Conservation (phyloP, 2,329 filamentous ascomycete genomes). For the Aspergillus sp. region DNA sequence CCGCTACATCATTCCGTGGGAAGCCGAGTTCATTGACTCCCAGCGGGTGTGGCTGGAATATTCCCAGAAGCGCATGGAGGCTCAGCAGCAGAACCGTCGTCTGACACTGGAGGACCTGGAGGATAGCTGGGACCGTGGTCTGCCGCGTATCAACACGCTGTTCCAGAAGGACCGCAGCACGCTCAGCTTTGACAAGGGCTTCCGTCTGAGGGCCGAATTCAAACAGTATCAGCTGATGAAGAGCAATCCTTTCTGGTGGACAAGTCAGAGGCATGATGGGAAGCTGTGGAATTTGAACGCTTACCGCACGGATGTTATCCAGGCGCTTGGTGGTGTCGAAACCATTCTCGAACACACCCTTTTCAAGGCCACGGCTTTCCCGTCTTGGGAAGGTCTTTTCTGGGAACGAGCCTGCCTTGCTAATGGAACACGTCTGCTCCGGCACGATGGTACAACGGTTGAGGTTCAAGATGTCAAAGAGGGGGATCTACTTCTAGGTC, state of each 20-base stretch:
- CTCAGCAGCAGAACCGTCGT: conserved; percentile 91
- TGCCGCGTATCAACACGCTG: conserved; percentile 94
- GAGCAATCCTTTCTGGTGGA: conserved; percentile 99
- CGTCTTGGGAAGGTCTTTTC: conserved; percentile 92
- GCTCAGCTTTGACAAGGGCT: conserved; percentile 95
- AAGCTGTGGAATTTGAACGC: conserved; percentile 96
- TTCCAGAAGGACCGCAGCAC: conserved; percentile 99
- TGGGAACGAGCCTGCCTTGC: conserved; percentile 60
- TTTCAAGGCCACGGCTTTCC: conserved; percentile 94
- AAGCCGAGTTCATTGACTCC: conserved; percentile 97
- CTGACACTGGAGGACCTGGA: conserved; percentile 93
- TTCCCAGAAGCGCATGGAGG: conserved; percentile 92
- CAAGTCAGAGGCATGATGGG: conserved; percentile 89
- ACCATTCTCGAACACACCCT: conserved; percentile 94
- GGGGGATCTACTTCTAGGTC: conserved; percentile 42
- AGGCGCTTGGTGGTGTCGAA: conserved; percentile 90
- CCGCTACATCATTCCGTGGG: conserved; percentile 98
- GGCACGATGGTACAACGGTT: conserved; percentile 37
- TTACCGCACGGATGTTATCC: conserved; percentile 93
- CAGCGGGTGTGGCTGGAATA: conserved; percentile 99
- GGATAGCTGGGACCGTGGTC: conserved; percentile 94
- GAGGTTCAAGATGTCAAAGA: conserved; percentile 43
- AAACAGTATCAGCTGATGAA: conserved; percentile 99
- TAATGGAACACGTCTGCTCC: conserved; percentile 37
- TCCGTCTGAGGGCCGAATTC: conserved; percentile 90